Base-by-base conservation (phyloP, 345 rosid genomes). In the Sonneratia alba region DNA sequence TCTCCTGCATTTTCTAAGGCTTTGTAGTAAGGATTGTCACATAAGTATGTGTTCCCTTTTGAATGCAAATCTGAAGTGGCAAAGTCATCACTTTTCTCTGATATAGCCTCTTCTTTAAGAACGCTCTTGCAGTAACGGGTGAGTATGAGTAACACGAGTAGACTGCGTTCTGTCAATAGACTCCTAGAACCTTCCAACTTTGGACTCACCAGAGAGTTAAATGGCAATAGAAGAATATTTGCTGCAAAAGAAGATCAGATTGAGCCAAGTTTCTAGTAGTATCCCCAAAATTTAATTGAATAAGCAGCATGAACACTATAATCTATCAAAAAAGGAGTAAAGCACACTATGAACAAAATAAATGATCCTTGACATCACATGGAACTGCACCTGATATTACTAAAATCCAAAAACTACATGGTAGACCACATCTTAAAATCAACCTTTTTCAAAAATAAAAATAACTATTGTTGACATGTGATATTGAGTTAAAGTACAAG, bases 1-100 rank as follows among this genome's bases (percentile, higher is more conserved):
- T 95, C 99, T 83, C 86, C 86, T 64, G 92, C 88, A 83, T 87
- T 91, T 85, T 85, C 88, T 70, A 96, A 82, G 72, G 95, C 95
- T 82, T 85, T 88, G 93, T 88, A 81, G 80, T 83, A 92, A 76
- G 91, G 93, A 76, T 89, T 92, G 71, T 85, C 92, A 27, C 87
- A 79, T 72, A 92, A 85, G 74, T 76, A 77, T 18, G 72, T 71
- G 73, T 77, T 81, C 64, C 66, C 80, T 83, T 88, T 85, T 59
- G 91, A 83, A 75, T 85, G 81, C 71, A 89, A 80, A 72, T 86
- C 90, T 27, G 93, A 82, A 55, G 84, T 68, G 47, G 87, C 83
- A 84, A 78, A 84, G 69, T 88, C 89, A 76, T 87, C 80, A 37
- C 91, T 89, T 85, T 75, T 86, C 74, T 87, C 91, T 47, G 87